Evolutionary conservation across 352 stramenopile species (phyloP), one percentile per base, ranked within the genome.

Genomic region (Paralagenidium karlingii): DNA sequence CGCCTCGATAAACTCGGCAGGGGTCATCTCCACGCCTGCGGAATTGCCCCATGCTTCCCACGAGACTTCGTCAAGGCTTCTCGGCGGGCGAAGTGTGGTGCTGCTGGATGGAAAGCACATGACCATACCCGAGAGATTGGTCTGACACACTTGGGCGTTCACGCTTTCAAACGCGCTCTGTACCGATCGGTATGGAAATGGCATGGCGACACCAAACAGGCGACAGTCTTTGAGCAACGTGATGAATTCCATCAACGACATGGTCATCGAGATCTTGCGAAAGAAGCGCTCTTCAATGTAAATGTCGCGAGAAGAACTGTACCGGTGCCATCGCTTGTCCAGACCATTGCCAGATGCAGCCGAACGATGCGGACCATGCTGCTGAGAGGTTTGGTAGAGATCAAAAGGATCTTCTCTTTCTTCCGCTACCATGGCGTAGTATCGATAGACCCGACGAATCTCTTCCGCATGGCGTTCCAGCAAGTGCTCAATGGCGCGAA

Each of bases 1-100:
- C 10, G 63, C 63, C 33, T 85, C 67, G 11, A 85, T 58, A 32
- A 85, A 85, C 41, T 85, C 68, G 8, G 53, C 63, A 0, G 65
- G 60, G 3, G 65, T 78, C 68, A 82, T 80, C 36, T 82, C 68
- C n/a, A n/a, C n/a, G n/a, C n/a, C n/a, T n/a, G n/a, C n/a, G n/a
- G n/a, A n/a, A n/a, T n/a, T n/a, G n/a, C n/a, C n/a, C n/a, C n/a
- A n/a, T n/a, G n/a, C n/a, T n/a, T n/a, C n/a, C n/a, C n/a, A n/a
- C n/a, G n/a, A n/a, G n/a, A n/a, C n/a, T n/a, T n/a, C n/a, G n/a
- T n/a, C n/a, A n/a, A n/a, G n/a, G n/a, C n/a, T n/a, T n/a, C n/a
- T n/a, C n/a, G n/a, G n/a, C n/a, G n/a, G n/a, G n/a, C n/a, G n/a
- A n/a, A n/a, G n/a, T n/a, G n/a, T n/a, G n/a, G n/a, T n/a, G n/a